Evolutionary conservation across 2,329 filamentous ascomycete species (phyloP), one percentile per base, ranked within the genome.

Genomic region (Dactylellina parvicollis): DNA sequence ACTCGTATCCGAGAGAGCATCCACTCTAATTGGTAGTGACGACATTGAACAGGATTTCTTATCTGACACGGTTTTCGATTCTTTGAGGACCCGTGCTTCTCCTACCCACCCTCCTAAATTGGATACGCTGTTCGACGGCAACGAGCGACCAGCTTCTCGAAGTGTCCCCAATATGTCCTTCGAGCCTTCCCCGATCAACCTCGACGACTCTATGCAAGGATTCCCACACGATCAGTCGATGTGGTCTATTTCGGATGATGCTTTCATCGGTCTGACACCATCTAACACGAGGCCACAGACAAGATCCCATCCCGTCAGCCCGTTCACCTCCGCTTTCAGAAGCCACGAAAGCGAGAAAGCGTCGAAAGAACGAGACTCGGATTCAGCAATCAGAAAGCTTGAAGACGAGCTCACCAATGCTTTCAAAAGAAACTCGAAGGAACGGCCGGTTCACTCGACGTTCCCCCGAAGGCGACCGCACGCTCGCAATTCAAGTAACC

Each of bases 61-160:
- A 54, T 77, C 75, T 47, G 77, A 78, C 44, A 78, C 77, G 10
- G 74, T 78, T 36, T 78, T 78, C 65, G 77, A 78, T 72, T 78
- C 77, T 50, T 61, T 78, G 65, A 75, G 77, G 42, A 78, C 77
- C 9, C 76, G 77, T 46, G 74, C 76, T 44, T 78, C 77, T 44
- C 70, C 70, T 30, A 69, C 70, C 8, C 70, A 74, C 9, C 62
- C 70, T 18, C 70, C 70, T 8, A 69, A 69, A n/a, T 28, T 74
- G 49, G 70, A 74, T 46, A 74, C 61, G 9, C 44, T 74, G 7
- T 74, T 74, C 56, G 66, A 56, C 40, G 55, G 69, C 22, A 55
- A 40, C 22, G 69, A 73, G 30, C 69, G 60, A 22, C 49, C 67
- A 28, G 38, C 69, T n/a, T 73, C 69, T 16, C 60, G 69, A 34